These are phyloP conservation scores for Fraxinus dipetala DNA, from an alignment of 305 asterid species.

Conservation along the genomic window DNA sequence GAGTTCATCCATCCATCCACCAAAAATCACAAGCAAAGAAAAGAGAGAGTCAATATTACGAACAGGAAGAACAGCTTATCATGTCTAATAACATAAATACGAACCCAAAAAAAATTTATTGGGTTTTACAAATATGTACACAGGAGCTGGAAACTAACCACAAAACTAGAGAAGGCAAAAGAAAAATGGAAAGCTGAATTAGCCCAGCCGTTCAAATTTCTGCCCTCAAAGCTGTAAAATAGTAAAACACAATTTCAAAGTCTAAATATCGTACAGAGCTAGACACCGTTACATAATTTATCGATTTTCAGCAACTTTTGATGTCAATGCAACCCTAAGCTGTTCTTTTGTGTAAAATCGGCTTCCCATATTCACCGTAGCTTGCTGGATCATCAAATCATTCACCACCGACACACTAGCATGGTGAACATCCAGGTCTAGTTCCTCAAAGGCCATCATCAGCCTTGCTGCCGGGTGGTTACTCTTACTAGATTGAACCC, in stretches of 20 bases:
- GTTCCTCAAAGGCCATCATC: conserved; percentile 73
- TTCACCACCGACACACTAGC: conserved; percentile 83
- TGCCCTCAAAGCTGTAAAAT: neutral
- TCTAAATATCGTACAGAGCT: conserved; percentile 15
- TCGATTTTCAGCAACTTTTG: conserved; percentile 45
- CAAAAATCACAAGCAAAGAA: neutral
- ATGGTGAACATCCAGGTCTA: conserved; percentile 73
- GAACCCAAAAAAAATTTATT: neutral
- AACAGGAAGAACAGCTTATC: neutral
- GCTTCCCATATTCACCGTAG: conserved; percentile 78
- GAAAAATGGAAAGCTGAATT: conserved; percentile 17
- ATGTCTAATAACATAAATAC: neutral
- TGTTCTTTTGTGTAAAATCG: conserved; percentile 65
- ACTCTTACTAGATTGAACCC: conserved; percentile 64
- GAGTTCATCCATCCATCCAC: neutral
- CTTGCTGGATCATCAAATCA: conserved; percentile 83
- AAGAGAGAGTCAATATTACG: neutral
- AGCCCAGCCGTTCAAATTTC: conserved; percentile 1
- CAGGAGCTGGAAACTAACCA: neutral
- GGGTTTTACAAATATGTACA: conserved; percentile 9
- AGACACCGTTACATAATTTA: neutral
- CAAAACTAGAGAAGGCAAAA: neutral
- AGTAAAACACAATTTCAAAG: neutral
- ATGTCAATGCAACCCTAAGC: conserved; percentile 58
- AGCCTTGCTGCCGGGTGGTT: conserved; percentile 90